Conservation (phyloP, 257 asterid species). For the Pogostemon cablin region DNA sequence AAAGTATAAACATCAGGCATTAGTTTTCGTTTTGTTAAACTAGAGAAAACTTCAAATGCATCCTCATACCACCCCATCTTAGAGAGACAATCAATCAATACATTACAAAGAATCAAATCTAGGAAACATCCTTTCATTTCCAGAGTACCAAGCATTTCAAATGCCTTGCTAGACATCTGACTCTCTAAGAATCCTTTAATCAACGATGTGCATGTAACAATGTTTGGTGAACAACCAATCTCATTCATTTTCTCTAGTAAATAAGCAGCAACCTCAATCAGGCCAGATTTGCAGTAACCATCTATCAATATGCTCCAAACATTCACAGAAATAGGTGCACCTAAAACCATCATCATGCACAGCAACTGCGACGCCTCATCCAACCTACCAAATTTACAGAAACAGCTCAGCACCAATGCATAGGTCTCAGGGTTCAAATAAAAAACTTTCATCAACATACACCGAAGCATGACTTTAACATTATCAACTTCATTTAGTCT, state of each 20-base stretch:
- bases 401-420: slow-evolving; percentile 57
- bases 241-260: slow-evolving; percentile 61
- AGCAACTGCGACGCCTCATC: slow-evolving; percentile 64
- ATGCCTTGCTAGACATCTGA: slow-evolving; percentile 54
- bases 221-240: slow-evolving; percentile 63
- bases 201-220: slow-evolving; percentile 67
- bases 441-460: slow-evolving; percentile 56
- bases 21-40: slow-evolving; percentile 53
- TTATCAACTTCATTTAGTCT: slow-evolving; percentile 53
- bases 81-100: slow-evolving; percentile 68
- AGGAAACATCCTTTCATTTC: slow-evolving; percentile 62
- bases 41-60: slow-evolving; percentile 60
- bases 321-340: slow-evolving; percentile 51
- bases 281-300: slow-evolving; percentile 57
- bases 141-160: slow-evolving; percentile 49
- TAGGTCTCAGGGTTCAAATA: slow-evolving; percentile 63
- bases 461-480: slow-evolving; percentile 45
- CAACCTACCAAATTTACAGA: slow-evolving; percentile 51
- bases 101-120: slow-evolving; percentile 73
- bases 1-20: slow-evolving; percentile 74
- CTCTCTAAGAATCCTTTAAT: slow-evolving; percentile 66
- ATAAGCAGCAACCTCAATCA: slow-evolving; percentile 56
- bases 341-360: slow-evolving; percentile 60
- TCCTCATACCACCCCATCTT: slow-evolving; percentile 68
- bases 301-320: slow-evolving; percentile 69